A percentile compares a stretch with the other conserved stretches of the same genome.
These are phyloP conservation scores for Ailanthus altissimus DNA, from an alignment of 345 rosid species.

Conservation along the genomic window DNA sequence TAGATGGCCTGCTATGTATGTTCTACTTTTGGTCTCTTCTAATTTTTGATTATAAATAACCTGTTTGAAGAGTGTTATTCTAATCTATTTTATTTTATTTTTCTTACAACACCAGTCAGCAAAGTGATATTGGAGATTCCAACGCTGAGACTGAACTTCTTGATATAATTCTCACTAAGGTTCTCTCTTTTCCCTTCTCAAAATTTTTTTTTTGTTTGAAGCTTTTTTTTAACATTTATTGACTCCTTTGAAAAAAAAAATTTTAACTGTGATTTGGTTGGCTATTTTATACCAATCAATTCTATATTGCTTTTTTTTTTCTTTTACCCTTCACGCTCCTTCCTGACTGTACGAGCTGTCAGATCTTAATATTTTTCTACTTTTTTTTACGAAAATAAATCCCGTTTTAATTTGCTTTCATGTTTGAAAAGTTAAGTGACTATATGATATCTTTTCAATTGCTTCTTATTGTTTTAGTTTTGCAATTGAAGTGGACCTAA, in stretches of 20 bases:
- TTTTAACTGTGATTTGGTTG: neutral
- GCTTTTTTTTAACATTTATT: neutral
- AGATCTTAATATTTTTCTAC: neutral
- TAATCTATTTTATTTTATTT: neutral
- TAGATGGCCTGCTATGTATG: constrained; percentile 35
- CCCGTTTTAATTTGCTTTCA: neutral
- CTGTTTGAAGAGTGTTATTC: neutral
- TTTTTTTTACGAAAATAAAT: neutral
- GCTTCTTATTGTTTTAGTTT: neutral
- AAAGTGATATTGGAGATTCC: constrained; percentile 50
- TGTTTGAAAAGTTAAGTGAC: neutral
- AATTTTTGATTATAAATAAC: neutral
- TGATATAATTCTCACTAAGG: constrained; percentile 63
- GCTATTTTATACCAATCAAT: too few species aligned
- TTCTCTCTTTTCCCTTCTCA: constrained; percentile 13
- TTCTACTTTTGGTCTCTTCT: neutral
- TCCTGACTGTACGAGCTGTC: neutral
- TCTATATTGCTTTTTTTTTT: too few species aligned
- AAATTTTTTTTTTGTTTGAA: neutral
- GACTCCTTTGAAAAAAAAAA: neutral
- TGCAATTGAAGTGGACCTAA: neutral
- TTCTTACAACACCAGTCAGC: constrained; percentile 29
- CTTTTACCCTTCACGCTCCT: too few species aligned
- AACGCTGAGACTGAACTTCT: constrained; percentile 63
- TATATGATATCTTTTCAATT: neutral